Conservation (phyloP, 2,329 filamentous ascomycete species). For the Rhinocladiella similis region DNA sequence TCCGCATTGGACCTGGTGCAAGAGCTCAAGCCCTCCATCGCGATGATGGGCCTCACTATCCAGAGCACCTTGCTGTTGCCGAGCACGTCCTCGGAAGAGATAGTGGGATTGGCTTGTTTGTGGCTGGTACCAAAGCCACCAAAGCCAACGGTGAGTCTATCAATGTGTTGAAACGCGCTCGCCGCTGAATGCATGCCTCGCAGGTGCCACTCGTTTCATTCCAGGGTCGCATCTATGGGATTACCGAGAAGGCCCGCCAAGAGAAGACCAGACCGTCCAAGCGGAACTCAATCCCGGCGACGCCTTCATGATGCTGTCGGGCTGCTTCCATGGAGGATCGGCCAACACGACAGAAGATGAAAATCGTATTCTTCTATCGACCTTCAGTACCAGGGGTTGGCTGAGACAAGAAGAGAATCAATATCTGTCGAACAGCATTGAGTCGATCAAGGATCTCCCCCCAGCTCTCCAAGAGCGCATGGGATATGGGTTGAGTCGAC, state of each 20-base stretch:
- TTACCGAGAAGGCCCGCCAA: slow-evolving; percentile 4
- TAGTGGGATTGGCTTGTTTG: slow-evolving; percentile 2
- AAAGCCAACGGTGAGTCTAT: slow-evolving; percentile 28
- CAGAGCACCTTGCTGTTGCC: slow-evolving; percentile 2
- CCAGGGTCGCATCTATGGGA: slow-evolving; percentile 28
- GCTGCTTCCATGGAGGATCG: slow-evolving; percentile 34
- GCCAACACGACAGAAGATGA: slow-evolving; percentile 6
- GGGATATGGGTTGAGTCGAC: slow-evolving; percentile 23
- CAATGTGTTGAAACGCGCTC: no score
- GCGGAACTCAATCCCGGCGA: slow-evolving; percentile 39
- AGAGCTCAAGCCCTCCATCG: slow-evolving; percentile 27
- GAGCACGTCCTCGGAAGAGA: not conserved
- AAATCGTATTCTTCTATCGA: slow-evolving; percentile 31
- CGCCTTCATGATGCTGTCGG: slow-evolving; percentile 36
- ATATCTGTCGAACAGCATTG: slow-evolving; percentile 21
- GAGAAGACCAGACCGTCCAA: slow-evolving; percentile 17
- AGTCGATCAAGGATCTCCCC: slow-evolving; percentile 9
- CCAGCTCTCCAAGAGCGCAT: slow-evolving; percentile 13
- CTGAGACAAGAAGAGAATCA: slow-evolving; percentile 28
- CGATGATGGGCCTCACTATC: slow-evolving; percentile 31
- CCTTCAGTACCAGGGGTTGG: slow-evolving; percentile 36
- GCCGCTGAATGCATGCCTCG: no score
- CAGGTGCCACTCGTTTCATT: slow-evolving; percentile 31
- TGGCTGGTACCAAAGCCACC: slow-evolving; percentile 20
- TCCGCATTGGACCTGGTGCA: slow-evolving; percentile 28